Base-by-base conservation (phyloP, 2,329 filamentous ascomycete genomes). In the Ceratocystis harringtonii region DNA sequence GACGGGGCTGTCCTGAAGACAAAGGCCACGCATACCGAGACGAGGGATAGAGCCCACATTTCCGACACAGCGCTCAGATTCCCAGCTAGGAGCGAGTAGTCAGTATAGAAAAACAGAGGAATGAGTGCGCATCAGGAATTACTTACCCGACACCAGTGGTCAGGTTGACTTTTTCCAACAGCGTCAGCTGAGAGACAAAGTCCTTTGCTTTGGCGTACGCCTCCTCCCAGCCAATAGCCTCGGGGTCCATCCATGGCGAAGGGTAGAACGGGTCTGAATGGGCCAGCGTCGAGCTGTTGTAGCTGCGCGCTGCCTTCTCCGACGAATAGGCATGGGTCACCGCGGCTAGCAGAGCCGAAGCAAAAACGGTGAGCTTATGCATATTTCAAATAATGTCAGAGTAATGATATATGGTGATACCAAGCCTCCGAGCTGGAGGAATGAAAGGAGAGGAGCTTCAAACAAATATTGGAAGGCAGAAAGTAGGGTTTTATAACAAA, bases 111-210 rank as follows among this genome's bases (percentile, higher is more conserved):
- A 5, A n/a, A 12, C 5, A 57, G 50, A 41, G 10, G 36, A 41
- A 41, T 1, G 12, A 8, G 5, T 22, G 30, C 8, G 57, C 25
- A 15, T 3, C 5, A 3, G 12, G 17, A 32, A 58, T n/a, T 22
- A 76, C 84, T 74, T 76, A 92, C 83, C 91, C 91, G 69, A 88
- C 83, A 74, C 92, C 92, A 0, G 92, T 96, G 2, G 92, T 97
- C 69, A 99, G 74, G 74, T 97, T 97, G 75, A 97, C 90, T 78
- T 96, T 96, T 75, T 96, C 92, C 10, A 85, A 73, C 44, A 96
- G 79, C 0, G 90, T 95, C 75, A 96, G 76, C 73, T 91, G 85
- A 8, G 87, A 87, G 58, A 96, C 90, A 71, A 96, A 92, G 2
- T 80, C 83, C 70, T 83, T 84, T 0, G 92, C 92, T 74, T 88